Percentiles rank a stretch among this genome's conserved stretches.
These are phyloP conservation scores for Bjerkandera adusta DNA, from an alignment of 1,284 basidiomycete genomes.

Conservation along the genomic window DNA sequence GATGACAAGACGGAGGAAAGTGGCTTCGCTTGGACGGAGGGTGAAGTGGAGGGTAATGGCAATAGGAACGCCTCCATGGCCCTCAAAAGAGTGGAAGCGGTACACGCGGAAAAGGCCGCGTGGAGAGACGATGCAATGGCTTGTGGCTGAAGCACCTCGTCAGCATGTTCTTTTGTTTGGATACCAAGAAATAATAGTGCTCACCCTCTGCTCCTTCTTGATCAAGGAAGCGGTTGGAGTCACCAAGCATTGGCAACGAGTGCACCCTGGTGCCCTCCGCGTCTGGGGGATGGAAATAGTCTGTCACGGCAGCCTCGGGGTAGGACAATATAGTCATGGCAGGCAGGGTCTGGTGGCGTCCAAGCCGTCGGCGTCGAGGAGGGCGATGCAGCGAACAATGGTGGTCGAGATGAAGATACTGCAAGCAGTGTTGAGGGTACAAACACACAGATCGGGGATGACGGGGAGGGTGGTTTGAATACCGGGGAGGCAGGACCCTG, in stretches of 20 bases:
- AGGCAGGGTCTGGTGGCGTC: background rate
- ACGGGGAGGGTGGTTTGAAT: no score
- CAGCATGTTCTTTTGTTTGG: no score
- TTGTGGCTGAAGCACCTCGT: constrained; percentile 11
- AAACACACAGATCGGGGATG: no score
- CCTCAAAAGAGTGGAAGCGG: constrained; percentile 58
- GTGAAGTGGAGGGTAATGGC: constrained; percentile 60
- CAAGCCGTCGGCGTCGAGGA: background rate
- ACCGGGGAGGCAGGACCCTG: no score
- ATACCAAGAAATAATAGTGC: background rate
- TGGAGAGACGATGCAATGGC: constrained; percentile 33
- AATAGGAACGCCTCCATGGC: constrained; percentile 54
- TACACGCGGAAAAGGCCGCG: constrained; percentile 57
- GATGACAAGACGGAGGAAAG: constrained; percentile 66
- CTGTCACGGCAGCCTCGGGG: background rate
- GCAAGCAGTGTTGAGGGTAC: no score
- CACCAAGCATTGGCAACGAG: background rate
- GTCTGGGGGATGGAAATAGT: background rate
- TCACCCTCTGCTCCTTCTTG: constrained; percentile 1
- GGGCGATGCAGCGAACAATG: background rate
- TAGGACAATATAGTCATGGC: constrained; percentile 2
- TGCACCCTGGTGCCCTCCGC: background rate
- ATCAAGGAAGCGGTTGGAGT: constrained; percentile 1
- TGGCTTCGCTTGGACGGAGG: constrained; percentile 41
- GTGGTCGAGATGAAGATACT: no score